Percentiles rank a stretch among this genome's conserved stretches.
Conservation (phyloP, 768 basidiomycete genomes). For the Lentinula sp. region DNA sequence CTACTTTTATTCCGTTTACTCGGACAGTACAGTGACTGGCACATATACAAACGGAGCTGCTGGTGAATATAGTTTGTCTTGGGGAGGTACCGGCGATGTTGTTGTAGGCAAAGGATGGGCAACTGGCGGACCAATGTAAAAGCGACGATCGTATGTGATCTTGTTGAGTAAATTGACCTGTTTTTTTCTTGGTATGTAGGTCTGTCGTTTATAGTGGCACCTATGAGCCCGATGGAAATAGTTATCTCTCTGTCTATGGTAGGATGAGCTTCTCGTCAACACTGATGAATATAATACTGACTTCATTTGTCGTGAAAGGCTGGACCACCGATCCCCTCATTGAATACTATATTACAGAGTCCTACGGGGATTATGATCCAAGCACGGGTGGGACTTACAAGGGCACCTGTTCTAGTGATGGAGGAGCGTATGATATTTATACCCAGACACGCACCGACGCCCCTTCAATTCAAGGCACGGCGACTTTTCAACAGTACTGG, state of each 20-base stretch:
- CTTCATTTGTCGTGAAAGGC: conserved; percentile 6
- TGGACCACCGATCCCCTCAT: conserved; percentile 40
- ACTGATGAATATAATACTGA: too few species aligned
- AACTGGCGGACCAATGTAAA: background rate
- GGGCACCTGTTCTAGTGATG: conserved; percentile 19
- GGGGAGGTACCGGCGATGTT: conserved; percentile 26
- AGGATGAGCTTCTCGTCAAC: too few species aligned
- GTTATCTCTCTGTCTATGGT: conserved; percentile 32
- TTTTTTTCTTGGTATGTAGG: conserved; percentile 21
- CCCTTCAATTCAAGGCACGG: conserved; percentile 36
- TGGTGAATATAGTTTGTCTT: conserved; percentile 26
- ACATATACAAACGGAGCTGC: conserved; percentile 24
- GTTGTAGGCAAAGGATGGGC: conserved; percentile 26
- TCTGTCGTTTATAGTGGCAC: conserved; percentile 30
- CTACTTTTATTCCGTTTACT: conserved; percentile 33
- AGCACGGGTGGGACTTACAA: conserved; percentile 21
- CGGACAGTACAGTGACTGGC: conserved; percentile 22
- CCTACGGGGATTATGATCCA: conserved; percentile 36
- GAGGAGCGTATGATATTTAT: conserved; percentile 31
- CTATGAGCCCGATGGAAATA: conserved; percentile 32
- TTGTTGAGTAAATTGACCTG: background rate
- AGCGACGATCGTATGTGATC: too few species aligned
- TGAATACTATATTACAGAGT: conserved; percentile 43
- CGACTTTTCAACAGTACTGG: conserved; percentile 43
- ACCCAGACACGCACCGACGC: conserved; percentile 28